phyloP scores from a whole-genome alignment of 2,329 filamentous ascomycete genomes.

The Pseudocercospora musae region DNA sequence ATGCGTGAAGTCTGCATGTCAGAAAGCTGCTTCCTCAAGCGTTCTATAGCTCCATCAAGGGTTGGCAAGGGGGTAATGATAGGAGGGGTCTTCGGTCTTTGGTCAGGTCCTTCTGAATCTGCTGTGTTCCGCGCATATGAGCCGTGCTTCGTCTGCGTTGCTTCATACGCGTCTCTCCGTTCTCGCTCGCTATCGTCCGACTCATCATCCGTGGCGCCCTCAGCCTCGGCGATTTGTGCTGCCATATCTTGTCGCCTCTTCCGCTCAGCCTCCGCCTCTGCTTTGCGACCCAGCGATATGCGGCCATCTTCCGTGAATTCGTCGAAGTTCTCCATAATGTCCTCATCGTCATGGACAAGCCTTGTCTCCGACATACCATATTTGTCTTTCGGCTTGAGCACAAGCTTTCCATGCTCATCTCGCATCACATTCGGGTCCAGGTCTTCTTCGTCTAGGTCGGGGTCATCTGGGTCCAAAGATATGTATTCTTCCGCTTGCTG shows the following conservation, averaged over 20 bases:
- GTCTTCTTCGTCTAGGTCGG: constrained; percentile 42
- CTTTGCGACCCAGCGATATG: constrained; percentile 73
- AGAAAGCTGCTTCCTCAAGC: constrained; percentile 60
- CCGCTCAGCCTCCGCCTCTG: constrained; percentile 67
- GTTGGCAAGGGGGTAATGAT: constrained; percentile 76
- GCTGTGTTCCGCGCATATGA: constrained; percentile 54
- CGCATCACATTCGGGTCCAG: constrained; percentile 39
- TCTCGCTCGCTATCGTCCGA: constrained; percentile 63
- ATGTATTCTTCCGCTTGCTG: constrained; percentile 58
- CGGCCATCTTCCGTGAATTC: constrained; percentile 70
- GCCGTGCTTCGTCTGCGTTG: constrained; percentile 80
- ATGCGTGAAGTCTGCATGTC: constrained; percentile 60
- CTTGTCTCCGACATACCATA: constrained; percentile 59
- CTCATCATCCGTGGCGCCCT: constrained; percentile 26
- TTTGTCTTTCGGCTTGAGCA: constrained; percentile 57
- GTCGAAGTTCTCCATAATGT: constrained; percentile 90
- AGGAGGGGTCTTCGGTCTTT: constrained; percentile 40
- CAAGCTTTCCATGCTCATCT: constrained; percentile 43
- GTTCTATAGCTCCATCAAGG: constrained; percentile 63
- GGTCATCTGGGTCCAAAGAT: constrained; percentile 60
- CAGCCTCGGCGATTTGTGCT: constrained; percentile 72
- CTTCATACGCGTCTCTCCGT: constrained; percentile 76
- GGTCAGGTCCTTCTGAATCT: constrained; percentile 13
- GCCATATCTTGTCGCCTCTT: constrained; percentile 72
- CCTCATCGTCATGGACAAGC: constrained; percentile 81